Evolutionary conservation across 2,329 filamentous ascomycete species (phyloP), one percentile per base, ranked within the genome.

Genomic region (Aureobasidium leucospermi): DNA sequence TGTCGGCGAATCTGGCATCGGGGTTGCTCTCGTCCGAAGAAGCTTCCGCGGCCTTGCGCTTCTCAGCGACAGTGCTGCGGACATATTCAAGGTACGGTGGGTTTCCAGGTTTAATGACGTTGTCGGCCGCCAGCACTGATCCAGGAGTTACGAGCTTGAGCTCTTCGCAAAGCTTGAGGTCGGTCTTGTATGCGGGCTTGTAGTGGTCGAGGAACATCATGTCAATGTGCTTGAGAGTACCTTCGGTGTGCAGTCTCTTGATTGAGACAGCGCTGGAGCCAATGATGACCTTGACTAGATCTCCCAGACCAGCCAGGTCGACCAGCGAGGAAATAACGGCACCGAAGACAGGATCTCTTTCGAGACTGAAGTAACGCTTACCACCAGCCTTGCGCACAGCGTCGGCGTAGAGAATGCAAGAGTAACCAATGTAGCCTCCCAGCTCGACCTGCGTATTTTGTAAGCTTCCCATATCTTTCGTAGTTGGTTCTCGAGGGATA

Each of bases 401-500:
- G 38, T 84, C 79, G 46, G 83, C 87, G 67, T 92, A 93, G 1
- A 90, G 78, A 61, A 94, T 84, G 61, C 86, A 85, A 0, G 89
- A 93, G 76, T 94, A 94, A 43, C 89, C 89, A 19, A 91, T 80
- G 71, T 93, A 94, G 51, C 88, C 87, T 48, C 90, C 89, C 0
- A 94, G 79, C 69, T 95, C 89, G 48, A 93, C 79, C 76, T 78
- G 60, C 42, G 42, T 60, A 48, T 36, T 31, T 43, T 4, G 65
- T 68, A 61, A 69, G 64, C 61, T 19, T 29, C 41, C 23, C 60
- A 58, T 34, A 52, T 42, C 34, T 52, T 31, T 61, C 61, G 53
- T 45, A 13, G 57, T 60, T 39, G 19, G 51, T 8, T n/a, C 11
- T 6, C 16, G 29, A 6, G 4, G 31, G 7, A 10, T 8, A 32